A percentile compares a stretch with the other conserved stretches of the same genome.
Evolutionary conservation across 768 basidiomycete species (phyloP).

Genomic region (Kwoniella newhampshirensis): DNA sequence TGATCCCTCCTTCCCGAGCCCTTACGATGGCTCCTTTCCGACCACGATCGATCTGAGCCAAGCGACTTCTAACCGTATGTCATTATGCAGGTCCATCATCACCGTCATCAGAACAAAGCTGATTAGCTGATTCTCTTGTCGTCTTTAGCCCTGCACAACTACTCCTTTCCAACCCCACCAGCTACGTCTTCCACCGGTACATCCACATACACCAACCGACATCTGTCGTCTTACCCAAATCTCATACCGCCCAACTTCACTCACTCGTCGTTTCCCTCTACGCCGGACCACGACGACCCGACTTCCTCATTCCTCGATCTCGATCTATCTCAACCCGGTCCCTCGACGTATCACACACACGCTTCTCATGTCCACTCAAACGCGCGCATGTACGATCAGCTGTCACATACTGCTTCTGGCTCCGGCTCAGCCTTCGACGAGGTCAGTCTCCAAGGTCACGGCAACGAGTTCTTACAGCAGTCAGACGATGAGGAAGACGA

Average conservation of each 20-base stretch:
- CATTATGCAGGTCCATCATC: background rate
- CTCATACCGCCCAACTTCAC: slow-evolving; percentile 12
- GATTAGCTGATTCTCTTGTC: background rate
- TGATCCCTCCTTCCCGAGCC: slow-evolving; percentile 18
- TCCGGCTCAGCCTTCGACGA: slow-evolving; percentile 1
- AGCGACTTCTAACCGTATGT: background rate
- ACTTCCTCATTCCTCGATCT: slow-evolving; percentile 21
- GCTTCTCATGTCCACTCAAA: background rate
- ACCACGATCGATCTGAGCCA: background rate
- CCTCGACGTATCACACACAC: slow-evolving; percentile 20
- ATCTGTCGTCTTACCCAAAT: slow-evolving; percentile 8
- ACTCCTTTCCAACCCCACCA: slow-evolving; percentile 25
- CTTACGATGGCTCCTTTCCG: slow-evolving; percentile 6
- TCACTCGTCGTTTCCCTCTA: slow-evolving; percentile 11
- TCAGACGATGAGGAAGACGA: slow-evolving; percentile 20
- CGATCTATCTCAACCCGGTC: slow-evolving; percentile 26
- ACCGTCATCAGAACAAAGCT: background rate
- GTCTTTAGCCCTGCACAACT: slow-evolving; percentile 3
- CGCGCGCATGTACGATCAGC: background rate
- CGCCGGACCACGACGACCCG: slow-evolving; percentile 20
- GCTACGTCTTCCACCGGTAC: slow-evolving; percentile 9
- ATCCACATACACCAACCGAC: slow-evolving; percentile 12
- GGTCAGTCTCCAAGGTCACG: no score
- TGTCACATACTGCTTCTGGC: background rate
- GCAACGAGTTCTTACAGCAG: background rate